Evolutionary conservation across 805 yeast genomes (phyloP).

Genomic region (Hanseniaspora lindneri): DNA sequence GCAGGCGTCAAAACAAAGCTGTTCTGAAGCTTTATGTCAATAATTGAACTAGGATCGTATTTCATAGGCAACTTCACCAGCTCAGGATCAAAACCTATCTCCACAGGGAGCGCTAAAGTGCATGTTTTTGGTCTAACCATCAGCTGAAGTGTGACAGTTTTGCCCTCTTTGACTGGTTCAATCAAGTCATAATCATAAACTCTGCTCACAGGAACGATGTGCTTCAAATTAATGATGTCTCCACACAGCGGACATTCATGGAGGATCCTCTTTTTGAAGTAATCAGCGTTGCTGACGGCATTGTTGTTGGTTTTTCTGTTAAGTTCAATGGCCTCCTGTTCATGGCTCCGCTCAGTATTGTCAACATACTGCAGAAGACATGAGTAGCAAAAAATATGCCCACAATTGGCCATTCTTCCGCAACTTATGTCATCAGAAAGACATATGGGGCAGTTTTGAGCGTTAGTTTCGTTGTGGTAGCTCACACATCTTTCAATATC

Average conservation of each 20-base stretch:
- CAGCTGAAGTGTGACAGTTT: conserved; percentile 47
- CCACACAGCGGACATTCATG: conserved; percentile 77
- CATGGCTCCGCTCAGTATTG: conserved; percentile 31
- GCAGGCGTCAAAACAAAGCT: not conserved
- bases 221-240: conserved; percentile 37
- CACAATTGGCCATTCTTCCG: conserved; percentile 91
- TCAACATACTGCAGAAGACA: conserved; percentile 66
- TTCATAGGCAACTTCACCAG: not conserved
- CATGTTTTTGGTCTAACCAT: conserved; percentile 40
- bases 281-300: conserved; percentile 7
- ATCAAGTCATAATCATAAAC: conserved; percentile 30
- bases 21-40: conserved; percentile 20
- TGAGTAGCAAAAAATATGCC: conserved; percentile 78
- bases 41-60: conserved; percentile 46
- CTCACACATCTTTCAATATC: conserved; percentile 25
- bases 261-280: conserved; percentile 32
- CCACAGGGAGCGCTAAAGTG: conserved; percentile 40
- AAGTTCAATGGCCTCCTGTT: conserved; percentile 20
- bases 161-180: conserved; percentile 41
- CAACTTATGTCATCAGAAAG: conserved; percentile 73
- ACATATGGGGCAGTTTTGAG: conserved; percentile 85
- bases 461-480: conserved; percentile 35
- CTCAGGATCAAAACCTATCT: conserved; percentile 34
- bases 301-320: conserved; percentile 9
- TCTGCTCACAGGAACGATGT: conserved; percentile 48